Conservation (phyloP, 2,329 filamentous ascomycete genomes). For the Nemania serpens region DNA sequence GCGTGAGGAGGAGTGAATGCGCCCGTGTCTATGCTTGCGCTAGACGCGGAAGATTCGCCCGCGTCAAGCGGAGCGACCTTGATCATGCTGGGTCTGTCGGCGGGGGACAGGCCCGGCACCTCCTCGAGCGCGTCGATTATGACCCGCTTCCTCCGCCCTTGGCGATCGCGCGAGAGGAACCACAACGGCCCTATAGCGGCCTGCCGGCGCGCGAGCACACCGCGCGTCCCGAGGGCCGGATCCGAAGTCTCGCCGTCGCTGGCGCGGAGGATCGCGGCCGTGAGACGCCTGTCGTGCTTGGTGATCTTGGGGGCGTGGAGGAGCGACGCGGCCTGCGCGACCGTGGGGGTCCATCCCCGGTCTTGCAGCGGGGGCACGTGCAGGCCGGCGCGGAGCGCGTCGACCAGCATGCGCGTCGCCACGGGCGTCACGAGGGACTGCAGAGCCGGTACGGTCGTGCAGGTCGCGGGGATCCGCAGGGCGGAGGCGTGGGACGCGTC, state of each 20-base stretch:
- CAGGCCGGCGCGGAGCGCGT: slow-evolving; percentile 63
- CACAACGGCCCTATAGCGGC: slow-evolving; percentile 70
- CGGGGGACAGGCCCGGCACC: not conserved
- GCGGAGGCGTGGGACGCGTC: slow-evolving; percentile 56
- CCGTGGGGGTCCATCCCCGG: slow-evolving; percentile 40
- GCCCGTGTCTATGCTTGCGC: too few relatives aligned
- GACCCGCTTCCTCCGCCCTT: slow-evolving; percentile 42
- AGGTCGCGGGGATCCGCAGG: slow-evolving; percentile 52
- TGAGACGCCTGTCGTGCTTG: slow-evolving; percentile 64
- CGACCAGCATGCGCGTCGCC: slow-evolving; percentile 74
- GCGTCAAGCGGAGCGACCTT: too few relatives aligned
- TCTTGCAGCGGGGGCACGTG: slow-evolving; percentile 67
- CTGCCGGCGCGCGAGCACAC: slow-evolving; percentile 56
- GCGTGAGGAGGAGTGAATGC: too few relatives aligned
- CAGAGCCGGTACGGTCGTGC: slow-evolving; percentile 56
- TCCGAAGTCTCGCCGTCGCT: slow-evolving; percentile 23
- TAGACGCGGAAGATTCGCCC: too few relatives aligned
- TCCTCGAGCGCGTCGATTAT: slow-evolving; percentile 18
- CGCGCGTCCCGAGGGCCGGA: not conserved
- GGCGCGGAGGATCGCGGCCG: slow-evolving; percentile 51
- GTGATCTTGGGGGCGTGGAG: slow-evolving; percentile 74
- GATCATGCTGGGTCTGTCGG: not conserved
- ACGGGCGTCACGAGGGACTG: slow-evolving; percentile 58
- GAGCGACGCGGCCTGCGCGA: slow-evolving; percentile 28
- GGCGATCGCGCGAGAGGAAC: slow-evolving; percentile 49